A percentile compares a stretch with the other conserved stretches of the same genome.
Conservation (phyloP, 2,329 filamentous ascomycete genomes). For the Epichloe glyceriae region DNA sequence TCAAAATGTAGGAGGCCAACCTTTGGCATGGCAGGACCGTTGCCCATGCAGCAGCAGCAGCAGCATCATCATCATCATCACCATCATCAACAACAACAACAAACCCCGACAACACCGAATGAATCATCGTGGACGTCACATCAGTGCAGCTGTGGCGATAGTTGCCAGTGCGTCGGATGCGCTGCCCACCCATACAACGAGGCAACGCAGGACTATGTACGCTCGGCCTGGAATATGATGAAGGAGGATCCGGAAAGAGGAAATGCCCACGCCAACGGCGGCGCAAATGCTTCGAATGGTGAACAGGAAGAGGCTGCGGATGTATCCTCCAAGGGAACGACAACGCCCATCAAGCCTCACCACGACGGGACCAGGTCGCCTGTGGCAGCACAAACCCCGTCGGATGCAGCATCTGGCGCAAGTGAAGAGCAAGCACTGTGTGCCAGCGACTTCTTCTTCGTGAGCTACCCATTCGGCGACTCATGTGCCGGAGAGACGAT, state of each 20-base stretch:
- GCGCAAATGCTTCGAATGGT: slow-evolving; percentile 13
- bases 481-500: slow-evolving; percentile 35
- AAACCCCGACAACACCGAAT: slow-evolving; percentile 7
- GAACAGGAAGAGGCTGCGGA: slow-evolving; percentile 11
- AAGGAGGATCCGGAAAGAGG: slow-evolving; percentile 18
- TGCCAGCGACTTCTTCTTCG: slow-evolving; percentile 45
- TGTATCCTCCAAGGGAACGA: slow-evolving; percentile 10
- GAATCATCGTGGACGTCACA: slow-evolving; percentile 22
- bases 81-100: not conserved
- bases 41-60: slow-evolving; percentile 10
- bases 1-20: not conserved
- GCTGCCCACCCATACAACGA: slow-evolving; percentile 55
- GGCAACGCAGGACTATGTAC: slow-evolving; percentile 41
- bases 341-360: slow-evolving; percentile 7
- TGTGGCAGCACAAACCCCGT: slow-evolving; percentile 31
- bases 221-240: slow-evolving; percentile 33
- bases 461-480: slow-evolving; percentile 37
- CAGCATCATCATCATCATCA: not conserved
- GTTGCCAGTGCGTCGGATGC: slow-evolving; percentile 56
- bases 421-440: slow-evolving; percentile 39
- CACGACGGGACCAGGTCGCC: slow-evolving; percentile 24
- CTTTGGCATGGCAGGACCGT: slow-evolving; percentile 13
- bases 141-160: slow-evolving; percentile 49
- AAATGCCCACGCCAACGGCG: slow-evolving; percentile 9
- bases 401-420: slow-evolving; percentile 29